Evolutionary conservation across 441 rosid species (phyloP).

Genomic region (Sinapis alba): DNA sequence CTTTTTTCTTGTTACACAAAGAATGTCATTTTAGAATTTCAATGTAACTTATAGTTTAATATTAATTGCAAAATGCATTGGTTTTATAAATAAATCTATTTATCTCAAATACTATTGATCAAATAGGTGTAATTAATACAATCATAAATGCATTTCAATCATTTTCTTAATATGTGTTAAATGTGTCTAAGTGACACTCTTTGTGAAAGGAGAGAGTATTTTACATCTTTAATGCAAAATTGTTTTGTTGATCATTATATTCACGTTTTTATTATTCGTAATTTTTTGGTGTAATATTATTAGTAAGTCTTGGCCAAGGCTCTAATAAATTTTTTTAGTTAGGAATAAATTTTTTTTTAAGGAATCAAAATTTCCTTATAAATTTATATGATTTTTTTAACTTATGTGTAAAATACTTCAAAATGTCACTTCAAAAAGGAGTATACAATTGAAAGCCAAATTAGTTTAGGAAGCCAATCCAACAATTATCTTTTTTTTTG

Average conservation of each 20-base stretch:
- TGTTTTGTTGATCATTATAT: background rate
- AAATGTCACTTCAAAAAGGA: background rate
- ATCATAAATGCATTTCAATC: too few species aligned
- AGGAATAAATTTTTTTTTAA: background rate
- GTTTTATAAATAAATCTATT: too few species aligned
- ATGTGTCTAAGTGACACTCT: too few species aligned
- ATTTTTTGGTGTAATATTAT: background rate
- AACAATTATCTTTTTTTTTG: background rate
- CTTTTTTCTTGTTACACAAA: too few species aligned
- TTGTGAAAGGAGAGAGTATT: too few species aligned
- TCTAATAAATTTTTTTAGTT: background rate
- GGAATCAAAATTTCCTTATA: background rate
- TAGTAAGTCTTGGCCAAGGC: too few species aligned
- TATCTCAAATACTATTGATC: too few species aligned
- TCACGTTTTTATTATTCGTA: background rate
- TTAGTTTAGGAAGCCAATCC: conserved; percentile 7
- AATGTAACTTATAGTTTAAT: too few species aligned
- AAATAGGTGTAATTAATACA: too few species aligned
- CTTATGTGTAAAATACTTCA: background rate
- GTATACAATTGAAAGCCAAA: background rate
- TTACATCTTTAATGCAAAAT: background rate
- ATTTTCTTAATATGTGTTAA: too few species aligned
- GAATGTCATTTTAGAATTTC: too few species aligned
- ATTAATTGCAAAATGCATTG: too few species aligned
- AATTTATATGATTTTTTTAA: background rate